Evolutionary conservation across 2,329 filamentous ascomycete species (phyloP).

Genomic region (Bipolaris bicolor): DNA sequence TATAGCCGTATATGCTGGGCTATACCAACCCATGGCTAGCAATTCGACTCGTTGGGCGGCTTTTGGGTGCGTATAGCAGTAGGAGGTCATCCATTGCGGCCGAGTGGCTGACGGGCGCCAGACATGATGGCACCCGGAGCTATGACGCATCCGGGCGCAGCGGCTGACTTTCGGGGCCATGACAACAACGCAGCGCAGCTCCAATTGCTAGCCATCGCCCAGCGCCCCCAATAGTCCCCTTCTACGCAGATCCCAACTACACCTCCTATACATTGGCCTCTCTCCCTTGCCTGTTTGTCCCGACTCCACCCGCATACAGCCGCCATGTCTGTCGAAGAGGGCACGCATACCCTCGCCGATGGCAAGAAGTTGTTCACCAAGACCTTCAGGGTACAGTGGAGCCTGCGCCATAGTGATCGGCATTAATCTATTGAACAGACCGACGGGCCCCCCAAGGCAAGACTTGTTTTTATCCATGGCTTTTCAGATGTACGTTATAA

Average conservation of each 20-base stretch:
- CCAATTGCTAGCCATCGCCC: constrained; percentile 1
- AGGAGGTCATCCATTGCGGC: not conserved
- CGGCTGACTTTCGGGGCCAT: constrained; percentile 12
- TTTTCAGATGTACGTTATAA: constrained; percentile 67
- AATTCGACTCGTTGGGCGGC: not conserved
- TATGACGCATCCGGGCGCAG: constrained; percentile 19
- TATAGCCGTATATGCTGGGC: not conserved
- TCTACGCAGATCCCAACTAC: not conserved
- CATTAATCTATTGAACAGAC: constrained; percentile 53
- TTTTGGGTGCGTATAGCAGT: not conserved
- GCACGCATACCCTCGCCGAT: constrained; percentile 59
- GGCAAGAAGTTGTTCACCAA: constrained; percentile 65
- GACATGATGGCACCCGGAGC: not conserved
- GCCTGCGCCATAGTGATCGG: constrained; percentile 5
- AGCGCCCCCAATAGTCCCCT: not conserved
- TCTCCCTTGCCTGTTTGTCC: not conserved
- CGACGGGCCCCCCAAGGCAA: constrained; percentile 65
- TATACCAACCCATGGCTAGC: not conserved
- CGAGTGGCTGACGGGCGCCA: constrained; percentile 2
- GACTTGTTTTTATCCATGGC: constrained; percentile 83
- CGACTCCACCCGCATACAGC: not conserved
- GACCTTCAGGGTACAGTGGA: constrained; percentile 60
- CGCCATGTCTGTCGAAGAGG: constrained; percentile 56
- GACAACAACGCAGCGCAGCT: constrained; percentile 9
- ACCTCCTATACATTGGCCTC: not conserved